Base-by-base conservation (phyloP, 2,329 filamentous ascomycete species). In the Colletotrichum tropicicola region DNA sequence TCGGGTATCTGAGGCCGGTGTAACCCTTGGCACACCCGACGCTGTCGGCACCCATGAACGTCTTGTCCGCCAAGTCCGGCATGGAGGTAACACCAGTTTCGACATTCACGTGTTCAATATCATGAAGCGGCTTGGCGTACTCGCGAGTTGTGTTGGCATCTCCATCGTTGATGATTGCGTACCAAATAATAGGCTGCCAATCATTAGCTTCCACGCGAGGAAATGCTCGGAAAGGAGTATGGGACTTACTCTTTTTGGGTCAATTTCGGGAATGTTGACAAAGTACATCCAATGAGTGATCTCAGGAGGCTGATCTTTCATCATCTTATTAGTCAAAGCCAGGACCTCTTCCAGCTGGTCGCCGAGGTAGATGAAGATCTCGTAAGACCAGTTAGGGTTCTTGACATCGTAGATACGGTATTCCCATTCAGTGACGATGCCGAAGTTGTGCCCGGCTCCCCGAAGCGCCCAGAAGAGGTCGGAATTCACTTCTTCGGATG, bases 401-500 rank as follows among this genome's bases (percentile, higher is more conserved):
- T 69, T 52, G 27, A 72, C 23, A n/a, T 55, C 64, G 30, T 60
- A 74, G 23, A 73, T 71, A 67, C 78, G 77, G 15, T 69, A 43
- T 64, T 72, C 77, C 25, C 81, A 71, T 65, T 76, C 79, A 69
- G 83, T 71, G 30, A 85, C 78, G 52, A 86, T 79, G 43, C 83
- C 83, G 67, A 85, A 80, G 67, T 85, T 85, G 15, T 79, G 81
- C 2, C 82, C 83, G 2, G 83, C 83, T n/a, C 83, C 84, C 71
- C 75, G 80, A 0, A 85, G 69, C 15, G 80, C 83, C 82, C 82
- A 85, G 67, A 83, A 75, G 0, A 85, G 70, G 66, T 84, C 81
- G 4, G 67, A 15, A 47, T 78, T 69, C 23, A 70, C 68, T 5
- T 56, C 57, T 4, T 57, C 47, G 8, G 70, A 73, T 4, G 73